A percentile compares a stretch with the other conserved stretches of the same genome.
These are phyloP conservation scores for Xerocomellus chrysenteron DNA, from an alignment of 768 basidiomycete genomes.

Conservation along the genomic window DNA sequence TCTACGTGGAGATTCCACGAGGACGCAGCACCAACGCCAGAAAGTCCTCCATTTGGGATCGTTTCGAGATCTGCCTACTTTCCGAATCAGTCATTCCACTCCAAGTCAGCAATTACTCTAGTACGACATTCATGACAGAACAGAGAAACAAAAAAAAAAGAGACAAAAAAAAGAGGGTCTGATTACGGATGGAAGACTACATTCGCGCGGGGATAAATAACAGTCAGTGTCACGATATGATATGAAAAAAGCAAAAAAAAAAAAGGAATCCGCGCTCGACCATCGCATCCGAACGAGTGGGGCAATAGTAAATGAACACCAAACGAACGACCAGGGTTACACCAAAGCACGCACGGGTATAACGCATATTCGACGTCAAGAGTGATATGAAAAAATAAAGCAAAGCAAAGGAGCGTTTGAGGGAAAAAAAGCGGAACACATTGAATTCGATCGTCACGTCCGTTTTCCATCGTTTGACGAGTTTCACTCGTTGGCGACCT, in stretches of 20 bases:
- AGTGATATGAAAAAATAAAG: neutral
- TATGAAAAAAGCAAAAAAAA: neutral
- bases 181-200: neutral
- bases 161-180: neutral
- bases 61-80: too few species aligned
- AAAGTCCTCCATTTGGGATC: too few species aligned
- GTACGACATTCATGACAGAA: too few species aligned
- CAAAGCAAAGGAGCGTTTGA: neutral
- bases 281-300: neutral
- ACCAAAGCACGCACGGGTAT: slow-evolving; percentile 1
- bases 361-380: slow-evolving; percentile 1
- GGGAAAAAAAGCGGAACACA: neutral
- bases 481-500: slow-evolving; percentile 23
- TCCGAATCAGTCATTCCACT: too few species aligned
- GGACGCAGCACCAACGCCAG: too few species aligned
- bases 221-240: neutral
- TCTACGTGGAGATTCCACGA: too few species aligned
- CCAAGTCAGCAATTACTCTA: too few species aligned
- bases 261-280: neutral
- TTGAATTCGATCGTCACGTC: neutral
- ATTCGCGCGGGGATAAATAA: neutral
- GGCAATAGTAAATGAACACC: neutral
- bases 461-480: neutral
- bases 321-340: slow-evolving; percentile 4
- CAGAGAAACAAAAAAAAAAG: too few species aligned